Conservation (phyloP, 257 asterid genomes). For the Capsicum rhomboideum region DNA sequence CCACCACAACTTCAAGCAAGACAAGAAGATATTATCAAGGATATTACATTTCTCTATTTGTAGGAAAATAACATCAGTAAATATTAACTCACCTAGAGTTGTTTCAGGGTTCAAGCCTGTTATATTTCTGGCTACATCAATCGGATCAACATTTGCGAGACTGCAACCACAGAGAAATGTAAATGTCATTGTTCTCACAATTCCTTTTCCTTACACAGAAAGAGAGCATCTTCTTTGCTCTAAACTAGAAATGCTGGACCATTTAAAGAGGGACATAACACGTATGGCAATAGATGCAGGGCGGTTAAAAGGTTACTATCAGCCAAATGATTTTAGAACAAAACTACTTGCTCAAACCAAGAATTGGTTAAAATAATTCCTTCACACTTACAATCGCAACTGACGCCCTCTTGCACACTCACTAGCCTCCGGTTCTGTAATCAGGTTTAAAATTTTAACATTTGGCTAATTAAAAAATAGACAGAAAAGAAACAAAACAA, state of each 20-base stretch:
- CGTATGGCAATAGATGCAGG: neutral
- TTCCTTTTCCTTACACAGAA: neutral
- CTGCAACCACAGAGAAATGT: conserved; percentile 28
- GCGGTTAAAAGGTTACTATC: neutral
- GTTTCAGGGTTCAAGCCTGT: conserved; percentile 92
- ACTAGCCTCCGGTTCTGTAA: conserved; percentile 81
- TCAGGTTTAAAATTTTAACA: conserved; percentile 12
- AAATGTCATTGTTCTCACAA: neutral
- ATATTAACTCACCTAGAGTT: conserved; percentile 56
- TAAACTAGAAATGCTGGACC: neutral
- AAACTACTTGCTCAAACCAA: neutral
- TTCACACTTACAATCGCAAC: conserved; percentile 73
- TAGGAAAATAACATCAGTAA: neutral
- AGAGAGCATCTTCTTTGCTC: neutral
- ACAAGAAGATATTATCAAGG: conserved; percentile 1
- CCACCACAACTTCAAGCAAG: conserved; percentile 74
- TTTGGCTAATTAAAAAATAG: neutral
- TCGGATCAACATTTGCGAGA: conserved; percentile 98
- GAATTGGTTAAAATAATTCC: neutral
- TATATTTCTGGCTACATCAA: conserved; percentile 82
- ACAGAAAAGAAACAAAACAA: conserved; percentile 5
- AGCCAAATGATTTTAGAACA: conserved; percentile 6
- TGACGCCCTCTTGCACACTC: conserved; percentile 77
- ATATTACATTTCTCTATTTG: neutral
- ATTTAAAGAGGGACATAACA: neutral